Percentiles rank a stretch among this genome's conserved stretches.
These are phyloP conservation scores for Heterobasidion occidentale DNA, from an alignment of 1,284 basidiomycete species.

Conservation along the genomic window DNA sequence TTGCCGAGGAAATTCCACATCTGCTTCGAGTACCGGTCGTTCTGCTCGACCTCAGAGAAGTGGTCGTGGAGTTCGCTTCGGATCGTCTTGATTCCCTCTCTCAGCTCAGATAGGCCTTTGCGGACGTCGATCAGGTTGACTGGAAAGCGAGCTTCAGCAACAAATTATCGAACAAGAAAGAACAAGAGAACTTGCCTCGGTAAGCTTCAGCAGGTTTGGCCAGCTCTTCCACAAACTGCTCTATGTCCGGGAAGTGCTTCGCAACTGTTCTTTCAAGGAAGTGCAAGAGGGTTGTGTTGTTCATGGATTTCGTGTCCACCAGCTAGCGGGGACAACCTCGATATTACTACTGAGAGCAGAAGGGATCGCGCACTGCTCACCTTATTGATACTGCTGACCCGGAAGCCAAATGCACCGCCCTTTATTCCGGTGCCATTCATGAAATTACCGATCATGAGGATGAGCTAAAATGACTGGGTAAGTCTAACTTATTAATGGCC, in stretches of 20 bases:
- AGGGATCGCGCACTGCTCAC: conserved; percentile 40
- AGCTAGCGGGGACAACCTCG: conserved; percentile 40
- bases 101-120: conserved; percentile 63
- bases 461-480: conserved; percentile 45
- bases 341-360: not conserved
- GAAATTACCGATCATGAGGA: conserved; percentile 94
- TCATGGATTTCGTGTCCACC: conserved; percentile 94
- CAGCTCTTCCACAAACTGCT: conserved; percentile 85
- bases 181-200: conserved; percentile 47
- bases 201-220: conserved; percentile 89
- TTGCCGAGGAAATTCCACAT: conserved; percentile 85
- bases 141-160: conserved; percentile 19
- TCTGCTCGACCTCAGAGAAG: conserved; percentile 63
- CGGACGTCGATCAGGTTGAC: conserved; percentile 75
- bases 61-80: conserved; percentile 73
- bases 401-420: conserved; percentile 96
- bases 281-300: conserved; percentile 90
- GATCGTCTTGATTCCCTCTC: conserved; percentile 75
- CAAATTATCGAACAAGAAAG: not conserved
- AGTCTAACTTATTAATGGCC: too few species aligned
- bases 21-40: conserved; percentile 76
- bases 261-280: conserved; percentile 89
- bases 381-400: conserved; percentile 97
- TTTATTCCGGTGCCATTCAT: conserved; percentile 97
- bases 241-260: conserved; percentile 85